These are phyloP conservation scores for Pleurostoma richardsiae DNA, from an alignment of 2,329 filamentous ascomycete genomes.

Conservation along the genomic window DNA sequence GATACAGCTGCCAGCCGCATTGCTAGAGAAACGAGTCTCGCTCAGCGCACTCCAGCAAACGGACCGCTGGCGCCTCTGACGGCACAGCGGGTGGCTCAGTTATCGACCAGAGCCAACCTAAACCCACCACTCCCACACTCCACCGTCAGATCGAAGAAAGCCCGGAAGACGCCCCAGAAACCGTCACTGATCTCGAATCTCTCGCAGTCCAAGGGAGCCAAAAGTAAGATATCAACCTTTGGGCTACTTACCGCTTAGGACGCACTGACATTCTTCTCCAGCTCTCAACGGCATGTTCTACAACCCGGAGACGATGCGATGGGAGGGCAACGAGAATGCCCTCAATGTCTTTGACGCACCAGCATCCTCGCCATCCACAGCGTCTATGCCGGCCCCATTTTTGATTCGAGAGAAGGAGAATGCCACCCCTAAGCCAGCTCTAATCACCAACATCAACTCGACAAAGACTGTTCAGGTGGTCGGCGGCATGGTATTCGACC, in stretches of 20 bases:
- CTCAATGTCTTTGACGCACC: slow-evolving; percentile 72
- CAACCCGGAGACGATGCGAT: slow-evolving; percentile 78
- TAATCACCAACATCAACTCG: slow-evolving; percentile 86
- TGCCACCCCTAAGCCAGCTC: slow-evolving; percentile 61
- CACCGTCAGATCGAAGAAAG: slow-evolving; percentile 49
- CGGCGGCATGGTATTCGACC: slow-evolving; percentile 98
- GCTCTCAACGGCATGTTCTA: slow-evolving; percentile 95
- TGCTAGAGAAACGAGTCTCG: slow-evolving; percentile 56
- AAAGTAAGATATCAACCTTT: slow-evolving; percentile 55
- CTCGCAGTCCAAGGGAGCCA: slow-evolving; percentile 66
- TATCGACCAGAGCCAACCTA: slow-evolving; percentile 43
- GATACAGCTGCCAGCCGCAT: slow-evolving; percentile 63
- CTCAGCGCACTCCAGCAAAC: slow-evolving; percentile 51
- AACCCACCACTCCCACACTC: slow-evolving; percentile 38
- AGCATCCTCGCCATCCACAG: slow-evolving; percentile 46
- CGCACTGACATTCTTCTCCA: slow-evolving; percentile 24
- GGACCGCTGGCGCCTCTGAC: slow-evolving; percentile 50
- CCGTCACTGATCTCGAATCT: slow-evolving; percentile 88
- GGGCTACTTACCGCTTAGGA: slow-evolving; percentile 19
- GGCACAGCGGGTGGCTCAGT: slow-evolving; percentile 48
- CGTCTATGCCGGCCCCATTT: slow-evolving; percentile 33
- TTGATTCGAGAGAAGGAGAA: slow-evolving; percentile 50
- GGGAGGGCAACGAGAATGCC: slow-evolving; percentile 95
- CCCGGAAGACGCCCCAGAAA: slow-evolving; percentile 58
- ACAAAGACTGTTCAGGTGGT: slow-evolving; percentile 88